Base-by-base conservation (phyloP, 2,329 filamentous ascomycete genomes). In the Thielaviopsis punctulata region DNA sequence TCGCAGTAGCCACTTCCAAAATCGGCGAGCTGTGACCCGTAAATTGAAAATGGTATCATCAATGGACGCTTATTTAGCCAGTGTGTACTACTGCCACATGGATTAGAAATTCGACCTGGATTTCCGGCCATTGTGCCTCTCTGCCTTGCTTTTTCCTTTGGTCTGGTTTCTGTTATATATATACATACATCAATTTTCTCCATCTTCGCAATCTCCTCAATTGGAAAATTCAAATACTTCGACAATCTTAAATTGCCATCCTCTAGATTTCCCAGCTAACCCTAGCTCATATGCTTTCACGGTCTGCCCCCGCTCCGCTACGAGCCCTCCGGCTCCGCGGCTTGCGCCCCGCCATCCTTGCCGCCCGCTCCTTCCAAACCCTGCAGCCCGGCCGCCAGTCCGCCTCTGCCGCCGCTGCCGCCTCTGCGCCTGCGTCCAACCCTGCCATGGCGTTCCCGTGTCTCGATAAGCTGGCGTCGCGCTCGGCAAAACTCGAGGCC, bases 391-490 rank as follows among this genome's bases (percentile, higher is more conserved):
- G 44, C 41, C 52, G 41, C 15, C 33, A 49, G 8, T 39, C 23
- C 41, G 36, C 53, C 19, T 41, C 56, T 18, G 33, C 52, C 10
- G 19, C 48, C 33, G 39, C 44, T 22, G 51, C 39, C 43, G 27
- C 51, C 0, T 15, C 53, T 0, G 23, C 56, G 25, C 59, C 58
- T 22, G 74, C 78, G 1, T 86, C 84, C 3, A 94, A 94, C 62
- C 86, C 87, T 3, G 83, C 87, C 58, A 84, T 94, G 73, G 80
- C 84, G 0, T 95, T 95, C 60, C 88, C 88, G 2, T 95, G 88
- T 62, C 81, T 95, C 45, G 88, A 95, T 62, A 86, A 84, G 2
- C 72, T 89, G 53, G 88, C 94, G 62, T 77, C 75, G 33, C 82
- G 82, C 57, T 86, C 90, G 0, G 84, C 84, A 4, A 82, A 73